These are phyloP conservation scores for Arabidopsis suecica DNA, from an alignment of 345 rosid species.

Conservation along the genomic window DNA sequence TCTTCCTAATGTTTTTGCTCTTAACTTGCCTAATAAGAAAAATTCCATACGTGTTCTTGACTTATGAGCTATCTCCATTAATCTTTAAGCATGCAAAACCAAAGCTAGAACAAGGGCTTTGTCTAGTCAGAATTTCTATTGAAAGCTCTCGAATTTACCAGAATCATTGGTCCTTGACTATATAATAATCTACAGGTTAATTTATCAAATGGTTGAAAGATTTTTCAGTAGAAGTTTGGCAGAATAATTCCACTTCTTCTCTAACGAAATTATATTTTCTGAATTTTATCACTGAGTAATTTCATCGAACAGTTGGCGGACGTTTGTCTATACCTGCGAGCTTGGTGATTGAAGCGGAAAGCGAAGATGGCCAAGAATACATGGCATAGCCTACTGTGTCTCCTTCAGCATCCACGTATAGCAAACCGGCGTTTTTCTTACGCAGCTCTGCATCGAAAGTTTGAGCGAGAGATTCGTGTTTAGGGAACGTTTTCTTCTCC, in stretches of 20 bases:
- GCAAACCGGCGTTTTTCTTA: constrained; percentile 71
- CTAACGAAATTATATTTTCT: background rate
- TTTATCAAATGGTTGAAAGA: background rate
- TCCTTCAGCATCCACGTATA: constrained; percentile 53
- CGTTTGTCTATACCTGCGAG: constrained; percentile 67
- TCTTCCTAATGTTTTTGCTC: background rate
- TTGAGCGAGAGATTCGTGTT: constrained; percentile 79
- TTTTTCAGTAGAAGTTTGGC: background rate
- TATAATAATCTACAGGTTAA: background rate
- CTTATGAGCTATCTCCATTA: background rate
- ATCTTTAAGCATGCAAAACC: background rate
- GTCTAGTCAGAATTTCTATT: background rate
- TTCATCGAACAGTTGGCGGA: constrained; percentile 56
- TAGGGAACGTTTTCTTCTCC: constrained; percentile 76
- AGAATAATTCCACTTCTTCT: background rate
- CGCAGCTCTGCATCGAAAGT: constrained; percentile 72
- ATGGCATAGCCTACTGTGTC: constrained; percentile 67
- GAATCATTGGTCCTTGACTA: background rate
- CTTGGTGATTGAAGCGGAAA: constrained; percentile 73
- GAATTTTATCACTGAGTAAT: constrained; percentile 29
- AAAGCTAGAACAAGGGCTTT: constrained; percentile 3
- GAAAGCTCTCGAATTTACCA: background rate
- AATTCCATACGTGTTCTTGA: background rate
- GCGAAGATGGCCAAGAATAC: constrained; percentile 79
- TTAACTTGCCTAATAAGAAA: background rate